Conservation (phyloP, 768 basidiomycete genomes). For the Pleurotus sapidus region DNA sequence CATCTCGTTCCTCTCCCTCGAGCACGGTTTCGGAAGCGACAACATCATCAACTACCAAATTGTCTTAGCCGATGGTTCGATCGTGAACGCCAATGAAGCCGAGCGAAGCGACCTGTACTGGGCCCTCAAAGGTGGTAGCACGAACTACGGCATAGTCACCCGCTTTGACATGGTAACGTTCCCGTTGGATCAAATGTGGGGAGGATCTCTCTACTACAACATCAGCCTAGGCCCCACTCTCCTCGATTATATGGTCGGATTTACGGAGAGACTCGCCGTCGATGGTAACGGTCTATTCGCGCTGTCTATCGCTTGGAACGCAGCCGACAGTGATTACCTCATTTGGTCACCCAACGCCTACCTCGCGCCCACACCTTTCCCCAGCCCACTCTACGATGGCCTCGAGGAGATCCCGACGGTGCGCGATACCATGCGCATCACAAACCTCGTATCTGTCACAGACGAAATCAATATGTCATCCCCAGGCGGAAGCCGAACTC, state of each 20-base stretch:
- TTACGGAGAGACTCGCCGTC: slow-evolving; percentile 4
- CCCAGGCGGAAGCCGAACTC: slow-evolving; percentile 7
- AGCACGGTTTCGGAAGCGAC: slow-evolving; percentile 11
- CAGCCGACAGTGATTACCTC: slow-evolving; percentile 4
- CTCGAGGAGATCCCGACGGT: slow-evolving; percentile 3
- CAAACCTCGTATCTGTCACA: slow-evolving; percentile 1
- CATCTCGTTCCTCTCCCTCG: slow-evolving; percentile 12
- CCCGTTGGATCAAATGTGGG: slow-evolving; percentile 11
- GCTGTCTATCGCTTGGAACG: slow-evolving; percentile 7
- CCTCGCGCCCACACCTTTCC: slow-evolving; percentile 1
- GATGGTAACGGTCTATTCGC: slow-evolving; percentile 9
- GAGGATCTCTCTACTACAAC: slow-evolving; percentile 12
- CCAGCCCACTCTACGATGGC: slow-evolving; percentile 8
- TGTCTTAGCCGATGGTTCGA: slow-evolving; percentile 12
- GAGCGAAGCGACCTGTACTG: slow-evolving; percentile 14
- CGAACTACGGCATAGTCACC: slow-evolving; percentile 18
- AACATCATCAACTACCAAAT: slow-evolving; percentile 14
- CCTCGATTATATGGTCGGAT: slow-evolving; percentile 6
- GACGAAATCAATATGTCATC: background rate
- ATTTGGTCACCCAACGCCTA: slow-evolving; percentile 10
- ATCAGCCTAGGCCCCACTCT: slow-evolving; percentile 2
- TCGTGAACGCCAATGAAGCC: slow-evolving; percentile 7
- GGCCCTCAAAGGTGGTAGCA: slow-evolving; percentile 15
- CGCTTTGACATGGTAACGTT: slow-evolving; percentile 13
- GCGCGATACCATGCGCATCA: slow-evolving; percentile 8